These are phyloP conservation scores for Secale cereale DNA, from an alignment of 176 grass and related monocot genomes.

Conservation along the genomic window DNA sequence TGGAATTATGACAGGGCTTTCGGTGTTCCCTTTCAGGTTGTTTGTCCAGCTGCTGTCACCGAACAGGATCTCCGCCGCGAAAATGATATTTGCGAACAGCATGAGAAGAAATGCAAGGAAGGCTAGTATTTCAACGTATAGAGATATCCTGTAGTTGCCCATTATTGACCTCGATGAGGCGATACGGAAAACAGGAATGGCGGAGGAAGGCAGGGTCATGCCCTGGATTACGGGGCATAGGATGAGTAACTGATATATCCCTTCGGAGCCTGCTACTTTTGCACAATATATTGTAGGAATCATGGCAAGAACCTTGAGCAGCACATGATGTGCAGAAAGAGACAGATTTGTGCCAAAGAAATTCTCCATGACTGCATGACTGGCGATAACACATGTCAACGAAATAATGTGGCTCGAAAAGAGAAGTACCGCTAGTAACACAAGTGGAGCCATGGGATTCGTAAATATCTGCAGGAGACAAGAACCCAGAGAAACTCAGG, in stretches of 20 bases:
- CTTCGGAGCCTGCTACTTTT: slow-evolving; percentile 54
- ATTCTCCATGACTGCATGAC: slow-evolving; percentile 40
- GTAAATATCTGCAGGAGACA: slow-evolving; percentile 57
- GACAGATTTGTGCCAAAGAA: slow-evolving; percentile 62
- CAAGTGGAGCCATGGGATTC: slow-evolving; percentile 53
- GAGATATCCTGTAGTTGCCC: slow-evolving; percentile 57
- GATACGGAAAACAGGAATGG: slow-evolving; percentile 68
- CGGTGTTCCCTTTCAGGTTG: slow-evolving; percentile 55
- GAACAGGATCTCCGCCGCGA: slow-evolving; percentile 67
- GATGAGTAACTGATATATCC: slow-evolving; percentile 66
- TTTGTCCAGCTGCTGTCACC: slow-evolving; percentile 84
- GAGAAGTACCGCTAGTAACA: slow-evolving; percentile 71
- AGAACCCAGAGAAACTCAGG: background rate
- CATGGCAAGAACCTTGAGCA: slow-evolving; percentile 56
- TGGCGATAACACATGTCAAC: slow-evolving; percentile 57
- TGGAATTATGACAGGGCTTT: slow-evolving; percentile 36
- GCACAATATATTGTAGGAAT: slow-evolving; percentile 48
- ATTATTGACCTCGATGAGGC: slow-evolving; percentile 71
- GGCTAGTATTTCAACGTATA: slow-evolving; percentile 45
- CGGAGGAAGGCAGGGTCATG: slow-evolving; percentile 77
- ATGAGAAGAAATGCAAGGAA: slow-evolving; percentile 61
- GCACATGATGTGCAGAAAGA: slow-evolving; percentile 32
- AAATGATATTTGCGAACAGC: slow-evolving; percentile 78
- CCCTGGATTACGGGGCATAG: slow-evolving; percentile 74
- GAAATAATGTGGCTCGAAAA: slow-evolving; percentile 71